Evolutionary conservation across 768 basidiomycete genomes (phyloP).

Genomic region (Lactarius hengduanensis): DNA sequence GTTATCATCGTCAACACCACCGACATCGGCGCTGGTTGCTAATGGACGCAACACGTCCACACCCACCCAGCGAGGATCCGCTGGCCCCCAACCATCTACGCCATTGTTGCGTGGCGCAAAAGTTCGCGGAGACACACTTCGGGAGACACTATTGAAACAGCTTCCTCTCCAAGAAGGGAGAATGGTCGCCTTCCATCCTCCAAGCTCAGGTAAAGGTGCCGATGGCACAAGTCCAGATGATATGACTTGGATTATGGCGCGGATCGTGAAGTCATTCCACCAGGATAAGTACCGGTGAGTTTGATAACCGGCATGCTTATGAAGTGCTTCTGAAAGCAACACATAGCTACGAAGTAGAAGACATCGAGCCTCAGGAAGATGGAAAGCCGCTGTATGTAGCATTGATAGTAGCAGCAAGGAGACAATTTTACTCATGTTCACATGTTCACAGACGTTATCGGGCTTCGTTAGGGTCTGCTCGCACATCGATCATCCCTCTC

Average conservation of each 20-base stretch:
- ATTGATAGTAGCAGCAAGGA: not conserved
- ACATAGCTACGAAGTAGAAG: slow-evolving; percentile 79
- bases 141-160: slow-evolving; percentile 58
- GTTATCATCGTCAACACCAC: slow-evolving; percentile 46
- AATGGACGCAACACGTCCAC: slow-evolving; percentile 52
- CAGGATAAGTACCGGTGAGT: slow-evolving; percentile 67
- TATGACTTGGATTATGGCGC: slow-evolving; percentile 75
- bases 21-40: slow-evolving; percentile 32
- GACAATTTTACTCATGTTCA: slow-evolving; percentile 11
- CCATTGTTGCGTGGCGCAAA: slow-evolving; percentile 67
- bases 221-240: slow-evolving; percentile 51
- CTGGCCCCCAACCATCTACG: slow-evolving; percentile 50
- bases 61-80: slow-evolving; percentile 55
- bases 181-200: slow-evolving; percentile 78
- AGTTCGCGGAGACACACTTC: slow-evolving; percentile 55
- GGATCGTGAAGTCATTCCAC: slow-evolving; percentile 66
- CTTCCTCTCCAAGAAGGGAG: slow-evolving; percentile 69
- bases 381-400: slow-evolving; percentile 49
- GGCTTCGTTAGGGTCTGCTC: slow-evolving; percentile 50
- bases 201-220: slow-evolving; percentile 49
- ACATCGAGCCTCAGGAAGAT: slow-evolving; percentile 80
- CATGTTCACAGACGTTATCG: slow-evolving; percentile 56
- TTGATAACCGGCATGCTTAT: not conserved
- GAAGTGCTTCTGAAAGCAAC: not conserved
- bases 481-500: slow-evolving; percentile 64